A percentile compares a stretch with the other conserved stretches of the same genome.
phyloP scores from a whole-genome alignment of 495 filamentous ascomycete species.

The Penicillium diatomitis region DNA sequence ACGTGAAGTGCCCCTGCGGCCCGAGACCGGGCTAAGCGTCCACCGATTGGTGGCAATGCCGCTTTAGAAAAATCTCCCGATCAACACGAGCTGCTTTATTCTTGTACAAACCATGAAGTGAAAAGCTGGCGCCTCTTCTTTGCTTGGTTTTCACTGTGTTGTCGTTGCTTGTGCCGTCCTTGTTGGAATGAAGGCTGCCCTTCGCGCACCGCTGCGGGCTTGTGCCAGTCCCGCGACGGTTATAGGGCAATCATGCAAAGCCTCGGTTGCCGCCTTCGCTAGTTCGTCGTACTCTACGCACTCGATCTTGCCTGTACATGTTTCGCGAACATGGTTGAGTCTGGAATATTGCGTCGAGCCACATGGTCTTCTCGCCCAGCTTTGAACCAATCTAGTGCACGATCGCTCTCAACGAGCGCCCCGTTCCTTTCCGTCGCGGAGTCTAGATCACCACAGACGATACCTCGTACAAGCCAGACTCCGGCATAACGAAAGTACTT shows the following conservation, averaged over 20 bases:
- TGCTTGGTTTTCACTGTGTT: background rate
- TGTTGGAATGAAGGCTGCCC: conserved; percentile 31
- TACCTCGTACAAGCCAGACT: conserved; percentile 6
- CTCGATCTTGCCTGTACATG: conserved; percentile 1
- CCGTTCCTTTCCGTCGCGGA: conserved; percentile 8
- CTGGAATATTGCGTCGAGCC: background rate
- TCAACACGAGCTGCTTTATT: conserved; percentile 4
- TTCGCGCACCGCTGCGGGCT: conserved; percentile 32
- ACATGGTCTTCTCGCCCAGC: too few species aligned
- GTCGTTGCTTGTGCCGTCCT: background rate
- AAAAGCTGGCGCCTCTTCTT: background rate
- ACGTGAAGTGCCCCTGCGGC: conserved; percentile 5
- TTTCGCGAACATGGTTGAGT: background rate
- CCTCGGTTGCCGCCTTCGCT: conserved; percentile 6
- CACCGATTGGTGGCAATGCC: conserved; percentile 23
- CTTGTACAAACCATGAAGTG: conserved; percentile 9
- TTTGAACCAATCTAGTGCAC: too few species aligned
- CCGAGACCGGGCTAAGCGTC: conserved; percentile 8
- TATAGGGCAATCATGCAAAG: conserved; percentile 16
- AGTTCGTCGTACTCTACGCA: conserved; percentile 2
- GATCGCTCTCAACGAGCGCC: background rate
- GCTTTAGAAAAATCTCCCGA: conserved; percentile 17
- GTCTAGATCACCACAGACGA: conserved; percentile 1
- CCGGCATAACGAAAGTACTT: conserved; percentile 24
- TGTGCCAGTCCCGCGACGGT: conserved; percentile 26